Base-by-base conservation (phyloP, 345 rosid genomes). In the Citrus glauca region DNA sequence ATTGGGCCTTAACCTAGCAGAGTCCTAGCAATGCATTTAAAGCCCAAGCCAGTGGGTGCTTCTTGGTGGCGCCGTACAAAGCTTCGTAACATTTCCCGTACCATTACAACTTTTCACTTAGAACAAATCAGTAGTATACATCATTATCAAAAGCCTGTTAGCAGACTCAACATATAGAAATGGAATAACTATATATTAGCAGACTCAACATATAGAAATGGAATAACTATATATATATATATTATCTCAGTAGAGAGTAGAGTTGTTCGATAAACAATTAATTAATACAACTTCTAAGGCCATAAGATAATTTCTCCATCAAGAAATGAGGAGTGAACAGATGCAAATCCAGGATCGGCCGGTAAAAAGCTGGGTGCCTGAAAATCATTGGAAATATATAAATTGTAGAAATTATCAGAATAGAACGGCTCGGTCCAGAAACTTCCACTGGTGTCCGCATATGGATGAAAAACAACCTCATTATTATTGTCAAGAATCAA, bases 361-460 rank as follows among this genome's bases (percentile, higher is more conserved):
- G 17, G 50, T 5, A 45, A 45, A 24, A 73, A 53, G 50, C 50
- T 45, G n/a, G 84, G 74, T 20, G 45, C 55, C 33, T 57, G 28
- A 60, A 78, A 30, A 38, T 85, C 82, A 72, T 16, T 53, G 45
- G 78, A 63, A 35, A 56, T 75, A 74, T n/a, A 48, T 42, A 78
- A 71, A 66, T 60, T 81, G 78, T 24, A 71, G 38, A 24, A 69
- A 70, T 75, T 75, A 61, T 85, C 50, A 3, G 17, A 84, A 0
- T 62, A n/a, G 72, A 87, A 83, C 0, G 88, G 88, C 62, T 87
- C 90, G 22, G 87, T 83, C 90, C 90, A 87, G 76, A 85, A 85
- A 71, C 75, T 65, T 27, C 84, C 87, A 38, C 60, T 40, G 0
- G 50, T 30, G 10, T 48, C 77, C 48, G 77, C 77, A 22, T 74